phyloP scores from a whole-genome alignment of 1,284 basidiomycete genomes.

The Ceratobasidium papillatum region DNA sequence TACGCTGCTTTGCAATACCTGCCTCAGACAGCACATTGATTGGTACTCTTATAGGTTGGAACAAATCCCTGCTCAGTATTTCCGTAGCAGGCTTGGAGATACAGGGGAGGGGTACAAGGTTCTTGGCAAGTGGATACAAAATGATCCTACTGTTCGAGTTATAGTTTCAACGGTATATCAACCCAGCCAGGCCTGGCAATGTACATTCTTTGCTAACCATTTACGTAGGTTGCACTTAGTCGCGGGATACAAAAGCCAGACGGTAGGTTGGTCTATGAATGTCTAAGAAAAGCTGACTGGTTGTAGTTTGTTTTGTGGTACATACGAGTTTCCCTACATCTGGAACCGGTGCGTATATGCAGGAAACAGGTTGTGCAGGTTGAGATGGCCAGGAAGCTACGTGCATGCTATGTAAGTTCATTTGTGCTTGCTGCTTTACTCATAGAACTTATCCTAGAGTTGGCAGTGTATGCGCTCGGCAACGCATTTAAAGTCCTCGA shows the following conservation, averaged over 20 bases:
- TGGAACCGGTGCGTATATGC: constrained; percentile 38
- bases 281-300: neutral
- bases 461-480: constrained; percentile 26
- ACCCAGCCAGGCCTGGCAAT: neutral
- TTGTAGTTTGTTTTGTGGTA: constrained; percentile 29
- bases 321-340: constrained; percentile 23
- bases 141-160: constrained; percentile 12
- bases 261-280: neutral
- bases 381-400: constrained; percentile 11
- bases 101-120: neutral
- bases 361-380: constrained; percentile 33
- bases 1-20: neutral
- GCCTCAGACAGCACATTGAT: neutral
- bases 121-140: constrained; percentile 11
- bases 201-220: neutral
- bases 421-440: neutral
- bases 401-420: constrained; percentile 18
- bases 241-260: constrained; percentile 29
- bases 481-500: constrained; percentile 29
- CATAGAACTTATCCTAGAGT: neutral
- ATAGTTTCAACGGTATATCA: constrained; percentile 27
- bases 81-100: neutral
- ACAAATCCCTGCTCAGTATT: constrained; percentile 1
- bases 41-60: neutral
- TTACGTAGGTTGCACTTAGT: constrained; percentile 27